Evolutionary conservation across 495 filamentous ascomycete species (phyloP).

Genomic region (Neurospora sp.): DNA sequence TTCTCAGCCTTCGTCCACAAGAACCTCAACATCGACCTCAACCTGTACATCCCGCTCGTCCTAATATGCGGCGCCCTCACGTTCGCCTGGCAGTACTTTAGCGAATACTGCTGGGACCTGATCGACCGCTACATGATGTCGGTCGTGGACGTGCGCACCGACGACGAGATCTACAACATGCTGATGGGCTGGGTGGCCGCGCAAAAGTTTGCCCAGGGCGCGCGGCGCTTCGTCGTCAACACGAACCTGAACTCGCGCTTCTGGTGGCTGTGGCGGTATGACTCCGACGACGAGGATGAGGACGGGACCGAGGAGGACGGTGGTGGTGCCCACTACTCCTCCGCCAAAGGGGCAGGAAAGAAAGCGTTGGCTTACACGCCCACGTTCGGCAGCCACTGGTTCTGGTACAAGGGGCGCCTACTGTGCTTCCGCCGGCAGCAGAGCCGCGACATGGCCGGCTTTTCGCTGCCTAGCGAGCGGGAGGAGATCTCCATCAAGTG

Average conservation of each 20-base stretch:
- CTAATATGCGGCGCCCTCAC: conserved; percentile 40
- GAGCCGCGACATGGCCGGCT: conserved; percentile 20
- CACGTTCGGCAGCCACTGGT: conserved; percentile 53
- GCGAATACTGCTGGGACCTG: conserved; percentile 31
- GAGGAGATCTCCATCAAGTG: conserved; percentile 56
- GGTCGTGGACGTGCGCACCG: conserved; percentile 52
- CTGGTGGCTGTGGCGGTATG: conserved; percentile 36
- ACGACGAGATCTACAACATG: conserved; percentile 61
- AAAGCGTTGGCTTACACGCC: conserved; percentile 56
- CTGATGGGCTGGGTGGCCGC: conserved; percentile 60
- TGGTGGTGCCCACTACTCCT: conserved; percentile 11
- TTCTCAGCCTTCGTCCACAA: conserved; percentile 49
- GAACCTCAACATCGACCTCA: conserved; percentile 59
- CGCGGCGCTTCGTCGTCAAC: conserved; percentile 52
- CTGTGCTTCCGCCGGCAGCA: conserved; percentile 45
- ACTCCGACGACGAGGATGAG: conserved; percentile 35
- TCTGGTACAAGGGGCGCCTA: conserved; percentile 49
- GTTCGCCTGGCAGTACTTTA: conserved; percentile 42
- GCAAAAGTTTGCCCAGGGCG: conserved; percentile 46
- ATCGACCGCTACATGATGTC: conserved; percentile 42
- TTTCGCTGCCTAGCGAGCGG: conserved; percentile 26
- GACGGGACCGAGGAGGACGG: conserved; percentile 35
- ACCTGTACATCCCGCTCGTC: conserved; percentile 56
- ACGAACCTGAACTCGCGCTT: conserved; percentile 43
- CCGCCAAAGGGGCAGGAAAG: conserved; percentile 33